phyloP scores from a whole-genome alignment of 2,329 filamentous ascomycete genomes.

The Penicillium sp. region DNA sequence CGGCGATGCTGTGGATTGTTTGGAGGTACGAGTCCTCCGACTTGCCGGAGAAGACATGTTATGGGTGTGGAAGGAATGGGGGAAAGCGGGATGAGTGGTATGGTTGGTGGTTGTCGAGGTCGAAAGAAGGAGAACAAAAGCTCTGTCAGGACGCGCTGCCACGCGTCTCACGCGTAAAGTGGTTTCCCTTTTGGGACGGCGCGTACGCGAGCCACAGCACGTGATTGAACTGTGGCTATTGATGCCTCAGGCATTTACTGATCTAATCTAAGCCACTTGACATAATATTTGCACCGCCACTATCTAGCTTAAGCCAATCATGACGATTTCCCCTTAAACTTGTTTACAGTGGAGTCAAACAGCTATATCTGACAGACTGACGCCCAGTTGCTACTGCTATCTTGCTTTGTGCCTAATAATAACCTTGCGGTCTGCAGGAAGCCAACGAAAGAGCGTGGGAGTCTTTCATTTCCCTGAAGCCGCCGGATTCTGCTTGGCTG shows the following conservation, averaged over 20 bases:
- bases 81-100: slow-evolving; percentile 4
- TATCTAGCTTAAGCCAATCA: slow-evolving; percentile 6
- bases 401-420: neutral
- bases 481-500: slow-evolving; percentile 16
- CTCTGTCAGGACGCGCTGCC: slow-evolving; percentile 21
- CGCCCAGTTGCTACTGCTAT: too few species aligned
- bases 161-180: slow-evolving; percentile 33
- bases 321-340: slow-evolving; percentile 4
- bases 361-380: too few species aligned
- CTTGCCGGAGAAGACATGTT: slow-evolving; percentile 43
- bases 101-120: slow-evolving; percentile 16
- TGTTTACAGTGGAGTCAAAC: neutral
- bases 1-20: slow-evolving; percentile 39
- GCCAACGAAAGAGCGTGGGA: neutral
- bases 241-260: slow-evolving; percentile 5
- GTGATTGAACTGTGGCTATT: neutral
- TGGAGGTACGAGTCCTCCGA: slow-evolving; percentile 39
- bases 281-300: slow-evolving; percentile 6
- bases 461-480: slow-evolving; percentile 10
- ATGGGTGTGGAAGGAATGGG: slow-evolving; percentile 11
- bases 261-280: neutral
- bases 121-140: slow-evolving; percentile 24
- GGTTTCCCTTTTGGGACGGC: slow-evolving; percentile 26
- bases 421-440: neutral
- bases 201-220: slow-evolving; percentile 11